phyloP scores from a whole-genome alignment of 176 grass and related monocot species.

The Zoysia japonica region DNA sequence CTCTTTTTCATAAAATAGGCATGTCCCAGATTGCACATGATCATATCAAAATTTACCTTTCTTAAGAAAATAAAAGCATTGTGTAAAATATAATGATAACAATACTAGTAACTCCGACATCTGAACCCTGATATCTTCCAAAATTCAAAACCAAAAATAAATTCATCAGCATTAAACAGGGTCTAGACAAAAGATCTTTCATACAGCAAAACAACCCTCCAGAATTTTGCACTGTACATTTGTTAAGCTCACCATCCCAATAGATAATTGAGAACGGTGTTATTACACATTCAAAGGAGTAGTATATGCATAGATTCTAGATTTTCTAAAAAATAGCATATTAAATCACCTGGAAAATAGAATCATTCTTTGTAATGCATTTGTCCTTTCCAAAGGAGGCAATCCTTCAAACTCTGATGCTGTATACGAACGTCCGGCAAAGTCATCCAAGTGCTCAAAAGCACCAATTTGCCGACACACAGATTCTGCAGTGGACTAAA shows the following conservation, averaged over 20 bases:
- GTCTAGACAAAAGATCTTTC: slow-evolving; percentile 16
- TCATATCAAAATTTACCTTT: background rate
- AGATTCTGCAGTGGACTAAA: slow-evolving; percentile 94
- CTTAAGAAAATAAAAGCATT: background rate
- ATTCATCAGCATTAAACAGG: background rate
- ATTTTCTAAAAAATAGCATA: slow-evolving; percentile 30
- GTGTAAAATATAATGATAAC: background rate
- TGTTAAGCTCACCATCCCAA: slow-evolving; percentile 21
- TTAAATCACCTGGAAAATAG: slow-evolving; percentile 81
- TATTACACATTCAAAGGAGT: slow-evolving; percentile 28
- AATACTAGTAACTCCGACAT: background rate
- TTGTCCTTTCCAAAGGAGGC: slow-evolving; percentile 65
- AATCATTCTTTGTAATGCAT: slow-evolving; percentile 90
- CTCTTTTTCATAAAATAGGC: background rate
- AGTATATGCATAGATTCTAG: background rate
- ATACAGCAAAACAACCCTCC: slow-evolving; percentile 16
- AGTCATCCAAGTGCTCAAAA: slow-evolving; percentile 81
- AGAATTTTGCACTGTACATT: slow-evolving; percentile 14
- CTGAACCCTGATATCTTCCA: background rate
- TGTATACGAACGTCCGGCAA: slow-evolving; percentile 89
- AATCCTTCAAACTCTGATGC: slow-evolving; percentile 94
- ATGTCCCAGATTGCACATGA: background rate
- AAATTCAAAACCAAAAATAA: background rate
- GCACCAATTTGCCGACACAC: slow-evolving; percentile 88
- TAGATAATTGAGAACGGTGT: slow-evolving; percentile 4